These are phyloP conservation scores for Skeletonema grethae DNA, from an alignment of 108 stramenopile species.

Conservation along the genomic window DNA sequence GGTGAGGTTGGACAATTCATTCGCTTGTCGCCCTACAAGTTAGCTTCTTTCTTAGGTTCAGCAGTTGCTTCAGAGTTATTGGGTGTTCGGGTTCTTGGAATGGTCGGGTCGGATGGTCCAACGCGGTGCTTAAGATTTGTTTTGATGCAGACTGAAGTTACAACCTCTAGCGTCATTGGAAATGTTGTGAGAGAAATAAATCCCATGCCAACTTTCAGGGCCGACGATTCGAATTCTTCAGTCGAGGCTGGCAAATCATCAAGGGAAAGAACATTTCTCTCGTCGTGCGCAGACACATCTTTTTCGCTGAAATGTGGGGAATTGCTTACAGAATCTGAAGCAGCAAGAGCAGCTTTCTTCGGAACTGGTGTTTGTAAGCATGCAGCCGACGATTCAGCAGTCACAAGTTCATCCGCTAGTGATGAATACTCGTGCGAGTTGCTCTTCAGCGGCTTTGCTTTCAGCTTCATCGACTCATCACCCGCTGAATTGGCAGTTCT, in stretches of 20 bases:
- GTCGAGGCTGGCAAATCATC: not conserved
- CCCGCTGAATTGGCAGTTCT: slow-evolving; percentile 70
- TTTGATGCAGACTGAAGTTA: slow-evolving; percentile 21
- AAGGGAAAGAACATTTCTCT: not conserved
- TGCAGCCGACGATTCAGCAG: not conserved
- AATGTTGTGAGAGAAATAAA: slow-evolving; percentile 31
- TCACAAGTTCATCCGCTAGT: slow-evolving; percentile 8
- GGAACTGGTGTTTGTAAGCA: slow-evolving; percentile 11
- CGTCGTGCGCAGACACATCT: slow-evolving; percentile 33
- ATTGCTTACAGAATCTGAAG: slow-evolving; percentile 49
- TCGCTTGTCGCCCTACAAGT: slow-evolving; percentile 64
- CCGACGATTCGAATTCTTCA: not conserved
- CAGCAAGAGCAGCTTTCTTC: slow-evolving; percentile 46
- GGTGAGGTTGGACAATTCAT: slow-evolving; percentile 52
- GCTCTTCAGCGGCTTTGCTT: slow-evolving; percentile 60
- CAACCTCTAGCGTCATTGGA: slow-evolving; percentile 14
- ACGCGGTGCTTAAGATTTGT: slow-evolving; percentile 63
- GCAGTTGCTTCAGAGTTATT: slow-evolving; percentile 32
- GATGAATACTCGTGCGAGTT: slow-evolving; percentile 50
- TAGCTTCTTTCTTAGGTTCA: slow-evolving; percentile 29
- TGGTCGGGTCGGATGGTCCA: slow-evolving; percentile 71
- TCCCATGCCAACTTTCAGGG: slow-evolving; percentile 11
- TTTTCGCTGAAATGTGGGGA: slow-evolving; percentile 9
- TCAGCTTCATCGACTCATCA: slow-evolving; percentile 69
- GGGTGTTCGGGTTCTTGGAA: slow-evolving; percentile 55